Conservation (phyloP, 768 basidiomycete species). For the Lentinula detonsa region DNA sequence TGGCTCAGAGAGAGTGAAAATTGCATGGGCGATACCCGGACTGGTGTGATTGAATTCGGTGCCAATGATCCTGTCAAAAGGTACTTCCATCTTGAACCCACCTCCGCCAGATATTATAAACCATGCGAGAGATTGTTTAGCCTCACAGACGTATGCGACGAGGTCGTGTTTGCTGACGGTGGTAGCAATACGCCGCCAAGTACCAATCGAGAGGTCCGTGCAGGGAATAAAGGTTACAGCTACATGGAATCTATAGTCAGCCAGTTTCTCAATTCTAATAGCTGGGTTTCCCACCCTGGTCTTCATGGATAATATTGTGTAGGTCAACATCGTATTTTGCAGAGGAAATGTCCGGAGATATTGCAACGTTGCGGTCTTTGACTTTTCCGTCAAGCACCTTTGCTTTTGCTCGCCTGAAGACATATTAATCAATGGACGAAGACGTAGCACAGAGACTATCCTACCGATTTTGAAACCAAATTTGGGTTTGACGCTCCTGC, state of each 20-base stretch:
- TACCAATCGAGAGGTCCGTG: constrained; percentile 67
- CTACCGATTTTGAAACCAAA: constrained; percentile 87
- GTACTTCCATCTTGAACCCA: constrained; percentile 83
- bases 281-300: constrained; percentile 53
- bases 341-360: constrained; percentile 42
- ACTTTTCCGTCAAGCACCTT: constrained; percentile 62
- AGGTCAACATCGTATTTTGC: constrained; percentile 54
- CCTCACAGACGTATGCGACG: constrained; percentile 69
- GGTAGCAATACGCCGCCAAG: constrained; percentile 70
- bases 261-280: not conserved
- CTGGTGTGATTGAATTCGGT: constrained; percentile 50
- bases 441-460: no score
- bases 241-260: constrained; percentile 18
- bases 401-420: constrained; percentile 70
- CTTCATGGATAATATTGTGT: constrained; percentile 65
- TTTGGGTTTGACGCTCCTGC: constrained; percentile 84
- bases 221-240: constrained; percentile 76
- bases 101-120: constrained; percentile 68
- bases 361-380: constrained; percentile 24
- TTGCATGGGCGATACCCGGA: constrained; percentile 52
- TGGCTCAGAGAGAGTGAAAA: constrained; percentile 59
- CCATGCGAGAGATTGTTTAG: constrained; percentile 66
- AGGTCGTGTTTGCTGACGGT: constrained; percentile 53
- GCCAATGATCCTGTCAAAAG: constrained; percentile 56
- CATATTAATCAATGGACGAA: not conserved